Evolutionary conservation across 2,329 filamentous ascomycete genomes (phyloP), one percentile per base, ranked within the genome.

Genomic region (Aureobasidium mangrovei): DNA sequence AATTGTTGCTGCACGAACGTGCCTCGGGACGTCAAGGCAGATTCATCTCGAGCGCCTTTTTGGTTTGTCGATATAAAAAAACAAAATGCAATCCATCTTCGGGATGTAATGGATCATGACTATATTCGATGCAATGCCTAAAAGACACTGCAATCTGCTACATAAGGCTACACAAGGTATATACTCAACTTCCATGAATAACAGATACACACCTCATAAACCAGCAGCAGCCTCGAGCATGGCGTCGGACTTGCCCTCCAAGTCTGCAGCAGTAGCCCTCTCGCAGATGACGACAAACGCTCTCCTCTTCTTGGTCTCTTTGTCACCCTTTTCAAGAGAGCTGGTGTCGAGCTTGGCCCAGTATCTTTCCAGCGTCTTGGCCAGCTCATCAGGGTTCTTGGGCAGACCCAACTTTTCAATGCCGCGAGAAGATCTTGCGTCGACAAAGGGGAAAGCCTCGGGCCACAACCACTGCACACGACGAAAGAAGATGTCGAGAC

Each of bases 401-500:
- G 70, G 65, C 54, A 74, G 56, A 0, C 69, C 70, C 7, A 72
- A 53, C 51, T 67, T 63, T 42, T 65, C 63, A 41, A 72, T 54
- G 10, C 65, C 62, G 9, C 63, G 60, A 48, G 64, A 56, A 7
- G 69, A 69, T 53, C 64, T 62, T 9, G 62, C 59, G 60, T 74
- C 71, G 4, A 72, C 60, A 56, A 69, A 74, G 2, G 72, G 71
- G 61, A 62, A 74, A 0, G 62, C 60, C 18, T 65, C 62, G 6
- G 60, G 54, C 71, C 71, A 74, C 41, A 65, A 52, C 63, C 70
- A 70, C 58, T 74, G 70, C 10, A 73, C 62, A 0, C 72, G 60
- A 4, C 72, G 62, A 35, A 67, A 67, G 59, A 74, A 74, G 55
- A 74, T 73, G 43, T 74, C 67, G 2, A 71, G 58, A 0, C 71